Percentiles rank a stretch among this genome's conserved stretches.
phyloP scores from a whole-genome alignment of 2,329 filamentous ascomycete species.

The Pseudopyricularia javanii region DNA sequence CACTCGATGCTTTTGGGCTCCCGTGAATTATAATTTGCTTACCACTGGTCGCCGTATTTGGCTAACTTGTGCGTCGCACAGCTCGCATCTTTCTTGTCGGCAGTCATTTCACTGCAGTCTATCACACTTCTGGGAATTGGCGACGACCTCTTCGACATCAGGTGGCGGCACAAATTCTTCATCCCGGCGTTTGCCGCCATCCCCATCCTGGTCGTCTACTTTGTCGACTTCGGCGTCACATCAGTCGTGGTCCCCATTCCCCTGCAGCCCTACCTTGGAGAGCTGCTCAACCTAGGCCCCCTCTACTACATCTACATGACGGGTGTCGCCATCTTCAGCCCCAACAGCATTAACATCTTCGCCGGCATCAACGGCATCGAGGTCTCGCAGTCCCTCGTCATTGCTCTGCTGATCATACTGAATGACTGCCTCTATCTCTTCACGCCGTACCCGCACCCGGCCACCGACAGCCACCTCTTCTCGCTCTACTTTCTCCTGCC shows the following conservation, averaged over 20 bases:
- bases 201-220: slow-evolving; percentile 91
- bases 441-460: slow-evolving; percentile 76
- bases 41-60: no score
- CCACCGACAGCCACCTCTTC: slow-evolving; percentile 91
- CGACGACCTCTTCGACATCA: slow-evolving; percentile 94
- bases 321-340: slow-evolving; percentile 89
- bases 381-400: slow-evolving; percentile 84
- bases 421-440: slow-evolving; percentile 86
- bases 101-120: slow-evolving; percentile 82
- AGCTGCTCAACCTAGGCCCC: slow-evolving; percentile 69
- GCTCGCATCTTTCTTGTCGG: slow-evolving; percentile 90
- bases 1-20: no score
- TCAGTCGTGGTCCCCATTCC: slow-evolving; percentile 84
- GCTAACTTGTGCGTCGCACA: slow-evolving; percentile 27
- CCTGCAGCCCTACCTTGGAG: slow-evolving; percentile 72
- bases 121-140: slow-evolving; percentile 85
- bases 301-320: slow-evolving; percentile 97
- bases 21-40: no score
- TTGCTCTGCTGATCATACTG: slow-evolving; percentile 68
- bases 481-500: slow-evolving; percentile 89
- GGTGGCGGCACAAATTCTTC: slow-evolving; percentile 98
- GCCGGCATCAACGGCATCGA: slow-evolving; percentile 98
- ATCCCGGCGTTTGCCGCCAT: slow-evolving; percentile 91
- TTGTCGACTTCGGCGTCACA: slow-evolving; percentile 96
- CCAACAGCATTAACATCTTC: slow-evolving; percentile 99